Conservation (phyloP, 768 basidiomycete species). For the Suillus spraguei region DNA sequence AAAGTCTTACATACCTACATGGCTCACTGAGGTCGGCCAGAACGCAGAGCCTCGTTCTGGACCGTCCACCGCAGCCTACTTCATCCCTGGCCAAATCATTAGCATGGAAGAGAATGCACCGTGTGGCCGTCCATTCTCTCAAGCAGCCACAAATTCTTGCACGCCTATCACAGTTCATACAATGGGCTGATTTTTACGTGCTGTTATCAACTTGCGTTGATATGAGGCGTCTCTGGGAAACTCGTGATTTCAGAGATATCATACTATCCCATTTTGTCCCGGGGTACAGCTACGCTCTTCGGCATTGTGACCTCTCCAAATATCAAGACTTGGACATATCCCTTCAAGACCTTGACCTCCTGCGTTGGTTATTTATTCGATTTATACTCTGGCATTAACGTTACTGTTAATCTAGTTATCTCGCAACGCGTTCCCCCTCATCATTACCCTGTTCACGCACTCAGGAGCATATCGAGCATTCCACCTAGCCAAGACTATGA, state of each 20-base stretch:
- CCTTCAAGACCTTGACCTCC: constrained; percentile 61
- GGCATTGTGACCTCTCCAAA: constrained; percentile 40
- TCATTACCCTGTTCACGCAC: constrained; percentile 69
- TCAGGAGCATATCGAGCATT: constrained; percentile 49
- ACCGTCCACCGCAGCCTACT: background rate
- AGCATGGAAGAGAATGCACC: constrained; percentile 33
- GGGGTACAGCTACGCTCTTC: constrained; percentile 51
- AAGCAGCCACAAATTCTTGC: constrained; percentile 38
- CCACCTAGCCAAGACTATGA: constrained; percentile 33
- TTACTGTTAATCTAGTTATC: constrained; percentile 45
- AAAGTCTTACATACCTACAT: background rate
- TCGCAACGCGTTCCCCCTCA: constrained; percentile 69
- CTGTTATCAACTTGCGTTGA: constrained; percentile 38
- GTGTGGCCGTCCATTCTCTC: constrained; percentile 28
- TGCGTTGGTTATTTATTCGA: constrained; percentile 52
- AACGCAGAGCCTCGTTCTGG: constrained; percentile 5
- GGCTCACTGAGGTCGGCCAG: constrained; percentile 6
- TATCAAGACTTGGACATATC: constrained; percentile 52
- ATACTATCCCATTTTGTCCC: constrained; percentile 57
- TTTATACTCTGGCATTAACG: constrained; percentile 14
- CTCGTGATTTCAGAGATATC: constrained; percentile 37
- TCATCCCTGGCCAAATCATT: constrained; percentile 19
- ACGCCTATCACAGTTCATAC: constrained; percentile 31
- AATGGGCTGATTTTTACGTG: constrained; percentile 44
- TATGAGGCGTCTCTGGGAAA: constrained; percentile 36